These are phyloP conservation scores for Homolaphlyctis polyrhiza DNA, from an alignment of 371 early-diverging fungal genomes.

Conservation along the genomic window DNA sequence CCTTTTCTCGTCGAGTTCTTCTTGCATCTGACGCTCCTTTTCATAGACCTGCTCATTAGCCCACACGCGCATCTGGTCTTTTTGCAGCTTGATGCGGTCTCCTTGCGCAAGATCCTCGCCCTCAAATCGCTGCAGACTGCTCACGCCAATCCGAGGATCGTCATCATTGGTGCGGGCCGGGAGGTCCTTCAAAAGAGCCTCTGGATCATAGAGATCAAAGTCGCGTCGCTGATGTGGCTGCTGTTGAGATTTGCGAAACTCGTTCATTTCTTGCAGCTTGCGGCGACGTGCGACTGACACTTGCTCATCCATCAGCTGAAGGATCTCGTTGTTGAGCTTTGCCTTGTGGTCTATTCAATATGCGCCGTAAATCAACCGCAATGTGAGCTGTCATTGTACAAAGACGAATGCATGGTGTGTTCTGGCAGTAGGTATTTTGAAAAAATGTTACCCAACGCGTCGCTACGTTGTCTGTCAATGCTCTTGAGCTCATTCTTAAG, in stretches of 20 bases:
- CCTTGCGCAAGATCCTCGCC: conserved; percentile 41
- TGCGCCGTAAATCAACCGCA: background rate
- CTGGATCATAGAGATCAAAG: conserved; percentile 46
- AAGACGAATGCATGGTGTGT: background rate
- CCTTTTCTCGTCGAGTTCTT: conserved; percentile 32
- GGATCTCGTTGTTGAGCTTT: conserved; percentile 31
- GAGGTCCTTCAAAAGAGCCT: conserved; percentile 29
- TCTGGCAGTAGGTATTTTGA: background rate
- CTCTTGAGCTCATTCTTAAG: conserved; percentile 36
- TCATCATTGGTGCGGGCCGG: conserved; percentile 34
- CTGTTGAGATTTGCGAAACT: conserved; percentile 33
- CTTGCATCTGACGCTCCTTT: conserved; percentile 19
- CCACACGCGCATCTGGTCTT: conserved; percentile 45
- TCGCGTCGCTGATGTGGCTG: conserved; percentile 35
- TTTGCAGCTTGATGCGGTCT: conserved; percentile 26
- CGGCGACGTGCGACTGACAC: conserved; percentile 18
- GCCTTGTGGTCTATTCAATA: background rate
- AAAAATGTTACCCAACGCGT: conserved; percentile 26
- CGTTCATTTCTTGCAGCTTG: conserved; percentile 27
- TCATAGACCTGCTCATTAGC: conserved; percentile 33
- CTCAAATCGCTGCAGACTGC: conserved; percentile 41
- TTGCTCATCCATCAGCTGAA: conserved; percentile 38
- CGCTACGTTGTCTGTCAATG: conserved; percentile 33
- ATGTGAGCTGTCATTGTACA: background rate
- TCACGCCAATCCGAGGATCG: conserved; percentile 30